A percentile compares a stretch with the other conserved stretches of the same genome.
These are phyloP conservation scores for Exophiala lecanii-corni DNA, from an alignment of 2,329 filamentous ascomycete species.

Conservation along the genomic window DNA sequence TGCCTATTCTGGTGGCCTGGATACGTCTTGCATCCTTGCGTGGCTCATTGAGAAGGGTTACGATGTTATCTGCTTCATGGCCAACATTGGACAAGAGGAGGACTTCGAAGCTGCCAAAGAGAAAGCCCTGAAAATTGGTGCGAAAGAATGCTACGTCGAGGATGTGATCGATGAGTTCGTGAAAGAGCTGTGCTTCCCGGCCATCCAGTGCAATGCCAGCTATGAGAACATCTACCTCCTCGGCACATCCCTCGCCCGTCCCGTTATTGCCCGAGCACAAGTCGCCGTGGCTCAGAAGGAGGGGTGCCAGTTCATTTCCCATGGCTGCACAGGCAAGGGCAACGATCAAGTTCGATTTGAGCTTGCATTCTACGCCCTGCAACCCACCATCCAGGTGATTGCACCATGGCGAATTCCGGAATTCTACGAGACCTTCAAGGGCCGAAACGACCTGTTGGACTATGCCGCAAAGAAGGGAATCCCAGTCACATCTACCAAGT, in stretches of 20 bases:
- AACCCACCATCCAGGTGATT: conserved; percentile 43
- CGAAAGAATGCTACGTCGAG: conserved; percentile 52
- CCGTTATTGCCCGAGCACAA: conserved; percentile 44
- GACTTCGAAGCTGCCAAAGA: conserved; percentile 73
- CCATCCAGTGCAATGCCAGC: conserved; percentile 63
- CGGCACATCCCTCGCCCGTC: conserved; percentile 37
- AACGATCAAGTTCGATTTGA: conserved; percentile 48
- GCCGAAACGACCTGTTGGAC: conserved; percentile 46
- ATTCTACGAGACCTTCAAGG: conserved; percentile 47
- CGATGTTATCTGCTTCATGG: conserved; percentile 62
- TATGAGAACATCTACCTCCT: conserved; percentile 25
- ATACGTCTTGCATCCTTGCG: conserved; percentile 54
- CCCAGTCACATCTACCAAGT: conserved; percentile 45
- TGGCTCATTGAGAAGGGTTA: conserved; percentile 46
- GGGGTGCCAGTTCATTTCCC: conserved; percentile 36
- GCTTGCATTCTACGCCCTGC: conserved; percentile 46
- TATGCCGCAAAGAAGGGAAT: conserved; percentile 45
- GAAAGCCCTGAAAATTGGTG: conserved; percentile 58
- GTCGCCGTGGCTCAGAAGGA: conserved; percentile 39
- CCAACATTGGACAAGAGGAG: conserved; percentile 68
- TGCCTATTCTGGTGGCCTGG: conserved; percentile 45
- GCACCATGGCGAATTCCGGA: conserved; percentile 46
- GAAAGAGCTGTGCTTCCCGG: conserved; percentile 74
- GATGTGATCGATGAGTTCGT: conserved; percentile 72
- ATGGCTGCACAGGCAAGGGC: conserved; percentile 46